These are phyloP conservation scores for Sequoia sempervirens DNA, from an alignment of 75 land plant genomes.

Conservation along the genomic window DNA sequence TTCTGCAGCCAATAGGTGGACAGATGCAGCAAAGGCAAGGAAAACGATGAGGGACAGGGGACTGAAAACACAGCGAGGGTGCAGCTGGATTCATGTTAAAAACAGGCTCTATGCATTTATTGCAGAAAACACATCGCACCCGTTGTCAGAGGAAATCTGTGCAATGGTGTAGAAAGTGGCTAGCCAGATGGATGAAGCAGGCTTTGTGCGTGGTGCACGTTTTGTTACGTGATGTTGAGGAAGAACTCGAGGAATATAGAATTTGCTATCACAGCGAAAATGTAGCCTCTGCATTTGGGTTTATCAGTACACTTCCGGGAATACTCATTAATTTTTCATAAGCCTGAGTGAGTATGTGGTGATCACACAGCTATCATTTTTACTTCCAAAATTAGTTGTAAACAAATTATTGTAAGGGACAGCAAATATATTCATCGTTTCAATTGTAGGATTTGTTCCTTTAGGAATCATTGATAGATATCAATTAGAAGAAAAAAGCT, in stretches of 20 bases:
- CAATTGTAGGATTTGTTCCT: not conserved
- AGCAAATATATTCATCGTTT: conserved; percentile 4
- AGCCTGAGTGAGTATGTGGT: not conserved
- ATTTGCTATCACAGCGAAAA: conserved; percentile 50
- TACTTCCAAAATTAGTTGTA: not conserved
- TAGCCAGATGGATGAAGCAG: conserved; percentile 47
- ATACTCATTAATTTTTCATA: conserved; percentile 1
- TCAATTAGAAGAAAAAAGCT: no score
- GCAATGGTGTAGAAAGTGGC: conserved; percentile 21
- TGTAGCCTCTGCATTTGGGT: conserved; percentile 41
- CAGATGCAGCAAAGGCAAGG: conserved; percentile 34
- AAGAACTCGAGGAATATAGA: conserved; percentile 45
- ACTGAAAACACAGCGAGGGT: conserved; percentile 39
- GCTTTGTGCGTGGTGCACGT: conserved; percentile 43
- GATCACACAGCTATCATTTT: conserved; percentile 15
- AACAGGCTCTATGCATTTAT: conserved; percentile 39
- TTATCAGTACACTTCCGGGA: no score
- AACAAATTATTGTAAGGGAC: conserved; percentile 8
- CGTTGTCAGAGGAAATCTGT: conserved; percentile 34
- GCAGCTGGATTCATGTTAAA: conserved; percentile 48
- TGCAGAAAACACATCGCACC: conserved; percentile 36
- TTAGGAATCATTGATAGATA: no score
- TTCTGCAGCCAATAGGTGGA: conserved; percentile 40
- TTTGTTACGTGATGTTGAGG: conserved; percentile 60
- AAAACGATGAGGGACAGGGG: conserved; percentile 33